A percentile compares a stretch with the other conserved stretches of the same genome.
phyloP scores from a whole-genome alignment of 768 basidiomycete genomes.

The Tephrocybe sp. region DNA sequence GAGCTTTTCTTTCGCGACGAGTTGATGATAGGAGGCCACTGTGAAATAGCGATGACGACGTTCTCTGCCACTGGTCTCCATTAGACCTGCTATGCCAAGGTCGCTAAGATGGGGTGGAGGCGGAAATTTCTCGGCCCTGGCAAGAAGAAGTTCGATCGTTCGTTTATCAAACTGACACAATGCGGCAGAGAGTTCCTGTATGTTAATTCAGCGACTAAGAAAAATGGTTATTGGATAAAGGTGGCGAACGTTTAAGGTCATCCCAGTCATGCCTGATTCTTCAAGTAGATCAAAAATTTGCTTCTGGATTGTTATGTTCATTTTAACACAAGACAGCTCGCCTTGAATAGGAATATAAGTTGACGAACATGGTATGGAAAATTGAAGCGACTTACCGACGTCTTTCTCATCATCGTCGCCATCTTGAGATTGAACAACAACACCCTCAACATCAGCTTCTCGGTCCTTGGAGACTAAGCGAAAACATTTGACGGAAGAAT shows the following conservation, averaged over 20 bases:
- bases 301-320: slow-evolving; percentile 69
- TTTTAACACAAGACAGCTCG: slow-evolving; percentile 42
- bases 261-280: slow-evolving; percentile 61
- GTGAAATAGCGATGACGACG: slow-evolving; percentile 86
- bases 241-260: slow-evolving; percentile 64
- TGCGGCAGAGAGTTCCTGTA: slow-evolving; percentile 59
- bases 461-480: slow-evolving; percentile 52
- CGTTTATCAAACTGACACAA: slow-evolving; percentile 76
- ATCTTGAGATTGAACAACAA: slow-evolving; percentile 37
- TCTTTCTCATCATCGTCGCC: slow-evolving; percentile 39
- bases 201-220: neutral
- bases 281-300: slow-evolving; percentile 77
- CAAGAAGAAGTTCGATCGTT: slow-evolving; percentile 78
- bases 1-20: slow-evolving; percentile 65
- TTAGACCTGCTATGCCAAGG: slow-evolving; percentile 63
- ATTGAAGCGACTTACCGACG: slow-evolving; percentile 18
- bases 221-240: neutral
- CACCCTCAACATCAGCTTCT: slow-evolving; percentile 31
- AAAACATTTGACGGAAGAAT: slow-evolving; percentile 59
- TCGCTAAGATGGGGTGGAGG: slow-evolving; percentile 75
- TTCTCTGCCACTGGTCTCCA: slow-evolving; percentile 84
- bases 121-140: slow-evolving; percentile 58
- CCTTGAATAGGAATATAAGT: slow-evolving; percentile 15
- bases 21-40: slow-evolving; percentile 57
- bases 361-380: neutral